phyloP scores from a whole-genome alignment of 805 yeast species.

The Suhomyces faveliae region DNA sequence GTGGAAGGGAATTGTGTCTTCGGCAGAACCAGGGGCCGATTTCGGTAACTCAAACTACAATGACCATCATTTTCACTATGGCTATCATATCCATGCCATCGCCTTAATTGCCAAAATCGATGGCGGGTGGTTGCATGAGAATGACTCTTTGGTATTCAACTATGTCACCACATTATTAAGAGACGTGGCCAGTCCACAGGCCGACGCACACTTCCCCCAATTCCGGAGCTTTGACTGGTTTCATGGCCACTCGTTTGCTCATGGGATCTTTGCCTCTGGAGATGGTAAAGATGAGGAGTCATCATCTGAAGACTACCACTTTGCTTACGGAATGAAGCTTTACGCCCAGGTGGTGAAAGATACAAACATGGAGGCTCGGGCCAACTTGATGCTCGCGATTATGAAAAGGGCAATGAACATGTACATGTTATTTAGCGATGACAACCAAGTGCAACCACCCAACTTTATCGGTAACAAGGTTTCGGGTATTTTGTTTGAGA shows the following conservation, averaged over 20 bases:
- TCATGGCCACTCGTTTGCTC: conserved; percentile 78
- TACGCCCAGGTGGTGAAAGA: conserved; percentile 61
- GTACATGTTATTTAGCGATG: conserved; percentile 54
- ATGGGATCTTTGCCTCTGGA: conserved; percentile 65
- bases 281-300: conserved; percentile 80
- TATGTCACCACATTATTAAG: conserved; percentile 62
- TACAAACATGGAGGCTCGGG: conserved; percentile 49
- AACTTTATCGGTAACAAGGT: conserved; percentile 61
- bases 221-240: conserved; percentile 73
- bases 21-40: conserved; percentile 64
- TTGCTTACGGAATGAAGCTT: conserved; percentile 64
- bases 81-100: conserved; percentile 70
- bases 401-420: conserved; percentile 52
- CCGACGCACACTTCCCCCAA: conserved; percentile 61
- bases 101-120: conserved; percentile 63
- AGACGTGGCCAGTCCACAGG: conserved; percentile 63
- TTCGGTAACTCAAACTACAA: conserved; percentile 71
- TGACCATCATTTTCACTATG: conserved; percentile 77
- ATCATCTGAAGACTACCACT: conserved; percentile 71
- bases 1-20: conserved; percentile 77
- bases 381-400: conserved; percentile 60
- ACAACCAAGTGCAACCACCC: conserved; percentile 56
- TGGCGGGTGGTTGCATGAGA: conserved; percentile 30
- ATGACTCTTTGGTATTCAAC: conserved; percentile 34
- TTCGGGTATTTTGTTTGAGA: conserved; percentile 72